Conservation (phyloP, 2,329 filamentous ascomycete genomes). For the Aspergillus persii region DNA sequence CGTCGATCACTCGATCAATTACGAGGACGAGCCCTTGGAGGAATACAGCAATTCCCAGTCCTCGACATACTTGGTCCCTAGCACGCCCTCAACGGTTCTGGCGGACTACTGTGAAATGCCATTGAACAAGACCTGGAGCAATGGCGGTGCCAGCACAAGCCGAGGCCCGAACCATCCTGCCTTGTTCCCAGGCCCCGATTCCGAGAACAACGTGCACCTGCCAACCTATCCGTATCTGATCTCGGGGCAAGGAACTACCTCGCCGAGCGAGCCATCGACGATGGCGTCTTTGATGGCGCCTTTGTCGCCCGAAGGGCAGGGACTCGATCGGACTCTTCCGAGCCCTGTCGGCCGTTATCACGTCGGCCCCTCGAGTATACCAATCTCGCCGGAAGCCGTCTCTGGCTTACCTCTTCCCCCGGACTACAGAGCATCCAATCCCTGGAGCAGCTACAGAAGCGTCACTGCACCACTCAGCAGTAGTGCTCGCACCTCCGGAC, state of each 20-base stretch:
- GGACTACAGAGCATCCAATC: slow-evolving; percentile 19
- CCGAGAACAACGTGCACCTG: slow-evolving; percentile 21
- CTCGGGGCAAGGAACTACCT: slow-evolving; percentile 23
- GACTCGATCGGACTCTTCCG: slow-evolving; percentile 36
- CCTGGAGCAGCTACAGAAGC: slow-evolving; percentile 17
- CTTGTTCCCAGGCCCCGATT: slow-evolving; percentile 31
- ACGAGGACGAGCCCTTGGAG: slow-evolving; percentile 34
- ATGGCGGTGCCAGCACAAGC: slow-evolving; percentile 17
- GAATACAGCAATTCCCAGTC: slow-evolving; percentile 32
- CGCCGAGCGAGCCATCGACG: slow-evolving; percentile 24
- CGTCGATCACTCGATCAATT: slow-evolving; percentile 25
- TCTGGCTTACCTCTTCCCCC: slow-evolving; percentile 17
- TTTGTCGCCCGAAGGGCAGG: slow-evolving; percentile 23
- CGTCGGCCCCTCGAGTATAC: slow-evolving; percentile 11
- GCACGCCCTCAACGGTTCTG: slow-evolving; percentile 28
- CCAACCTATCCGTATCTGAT: slow-evolving; percentile 31
- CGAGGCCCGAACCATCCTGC: slow-evolving; percentile 20
- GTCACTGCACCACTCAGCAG: neutral
- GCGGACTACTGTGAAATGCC: slow-evolving; percentile 27
- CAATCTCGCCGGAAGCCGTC: slow-evolving; percentile 15
- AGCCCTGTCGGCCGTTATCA: slow-evolving; percentile 31
- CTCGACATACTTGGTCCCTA: slow-evolving; percentile 36
- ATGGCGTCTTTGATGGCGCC: slow-evolving; percentile 11
- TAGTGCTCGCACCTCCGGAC: slow-evolving; percentile 19
- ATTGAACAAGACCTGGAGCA: slow-evolving; percentile 32